Percentiles rank a stretch among this genome's conserved stretches.
These are phyloP conservation scores for Ensete glaucum DNA, from an alignment of 176 grass and related monocot species.

Conservation along the genomic window DNA sequence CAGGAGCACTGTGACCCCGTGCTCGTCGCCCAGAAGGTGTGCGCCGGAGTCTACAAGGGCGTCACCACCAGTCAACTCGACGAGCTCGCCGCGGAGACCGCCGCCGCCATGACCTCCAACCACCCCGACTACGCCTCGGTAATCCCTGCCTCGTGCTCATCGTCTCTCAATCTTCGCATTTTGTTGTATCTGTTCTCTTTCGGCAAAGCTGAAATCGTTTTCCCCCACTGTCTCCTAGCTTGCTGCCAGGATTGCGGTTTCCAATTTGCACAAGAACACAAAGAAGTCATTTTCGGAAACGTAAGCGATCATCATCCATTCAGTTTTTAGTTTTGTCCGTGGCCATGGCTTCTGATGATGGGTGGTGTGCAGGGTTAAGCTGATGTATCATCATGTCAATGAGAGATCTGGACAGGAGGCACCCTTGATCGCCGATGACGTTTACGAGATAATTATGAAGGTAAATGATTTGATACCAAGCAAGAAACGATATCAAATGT, in stretches of 20 bases:
- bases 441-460: constrained; percentile 85
- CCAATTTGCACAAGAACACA: constrained; percentile 94
- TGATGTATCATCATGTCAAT: constrained; percentile 61
- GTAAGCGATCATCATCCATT: constrained; percentile 23
- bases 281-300: constrained; percentile 90
- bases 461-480: constrained; percentile 16
- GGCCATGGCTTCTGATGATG: neutral
- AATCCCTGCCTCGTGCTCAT: neutral
- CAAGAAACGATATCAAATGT: too few species aligned
- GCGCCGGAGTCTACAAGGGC: constrained; percentile 83
- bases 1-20: constrained; percentile 96
- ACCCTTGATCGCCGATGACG: constrained; percentile 69
- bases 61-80: constrained; percentile 95
- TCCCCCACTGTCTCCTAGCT: constrained; percentile 29
- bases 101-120: constrained; percentile 70
- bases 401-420: constrained; percentile 69
- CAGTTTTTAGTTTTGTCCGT: neutral
- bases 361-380: constrained; percentile 49
- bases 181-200: neutral
- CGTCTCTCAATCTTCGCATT: neutral
- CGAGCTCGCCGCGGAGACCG: constrained; percentile 92
- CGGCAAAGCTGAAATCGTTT: neutral
- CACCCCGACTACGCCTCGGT: constrained; percentile 94
- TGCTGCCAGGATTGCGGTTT: constrained; percentile 83
- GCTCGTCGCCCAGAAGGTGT: constrained; percentile 90